These are phyloP conservation scores for Anethum foeniculum DNA, from an alignment of 140 eudicot genomes.

Conservation along the genomic window DNA sequence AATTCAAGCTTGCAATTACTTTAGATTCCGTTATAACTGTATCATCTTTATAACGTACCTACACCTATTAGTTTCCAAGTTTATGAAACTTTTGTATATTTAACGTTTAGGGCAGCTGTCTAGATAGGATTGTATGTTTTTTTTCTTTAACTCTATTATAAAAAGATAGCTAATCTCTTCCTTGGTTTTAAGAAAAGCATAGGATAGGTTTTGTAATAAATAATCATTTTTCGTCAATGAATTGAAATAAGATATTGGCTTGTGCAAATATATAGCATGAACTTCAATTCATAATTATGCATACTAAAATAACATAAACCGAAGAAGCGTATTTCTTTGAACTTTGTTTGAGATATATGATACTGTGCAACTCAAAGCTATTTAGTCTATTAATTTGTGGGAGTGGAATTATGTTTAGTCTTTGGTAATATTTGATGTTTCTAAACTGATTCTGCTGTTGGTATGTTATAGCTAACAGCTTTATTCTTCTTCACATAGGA, in stretches of 20 bases:
- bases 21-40: not conserved
- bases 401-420: not conserved
- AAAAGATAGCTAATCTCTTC: not conserved
- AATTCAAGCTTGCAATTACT: not conserved
- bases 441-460: not conserved
- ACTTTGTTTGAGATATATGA: not conserved
- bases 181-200: not conserved
- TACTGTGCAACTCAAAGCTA: not conserved
- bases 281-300: not conserved
- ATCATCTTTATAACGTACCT: not conserved
- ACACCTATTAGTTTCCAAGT: not conserved
- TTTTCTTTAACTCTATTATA: not conserved
- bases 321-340: not conserved
- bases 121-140: too few species aligned
- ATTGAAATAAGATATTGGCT: not conserved
- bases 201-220: not conserved
- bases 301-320: not conserved
- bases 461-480: not conserved
- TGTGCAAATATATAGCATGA: not conserved
- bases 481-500: slow-evolving; percentile 35
- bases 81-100: not conserved
- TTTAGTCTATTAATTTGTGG: not conserved
- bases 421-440: not conserved
- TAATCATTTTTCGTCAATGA: not conserved
- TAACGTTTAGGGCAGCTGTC: not conserved